Percentiles rank a stretch among this genome's conserved stretches.
Conservation (phyloP, 2,329 filamentous ascomycete species). For the Fusarium marasasianum region DNA sequence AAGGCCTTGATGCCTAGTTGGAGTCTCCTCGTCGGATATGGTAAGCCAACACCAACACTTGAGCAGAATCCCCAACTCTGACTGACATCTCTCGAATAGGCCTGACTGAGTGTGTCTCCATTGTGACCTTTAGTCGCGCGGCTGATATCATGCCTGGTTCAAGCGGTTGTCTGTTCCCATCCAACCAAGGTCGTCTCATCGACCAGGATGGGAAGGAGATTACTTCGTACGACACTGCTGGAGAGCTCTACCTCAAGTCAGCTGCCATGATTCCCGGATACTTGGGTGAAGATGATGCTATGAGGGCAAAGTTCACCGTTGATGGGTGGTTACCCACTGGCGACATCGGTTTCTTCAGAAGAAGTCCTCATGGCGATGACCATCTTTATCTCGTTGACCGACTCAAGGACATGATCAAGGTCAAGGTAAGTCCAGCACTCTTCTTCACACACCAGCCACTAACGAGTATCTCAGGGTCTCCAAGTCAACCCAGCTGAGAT, state of each 20-base stretch:
- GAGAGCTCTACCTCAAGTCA: not conserved
- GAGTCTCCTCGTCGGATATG: not conserved
- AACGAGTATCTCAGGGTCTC: not conserved
- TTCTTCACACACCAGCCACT: accelerated
- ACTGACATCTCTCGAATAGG: not conserved
- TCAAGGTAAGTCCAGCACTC: not conserved
- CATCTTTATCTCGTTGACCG: not conserved
- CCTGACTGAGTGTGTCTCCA: not conserved
- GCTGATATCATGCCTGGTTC: not conserved
- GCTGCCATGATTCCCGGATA: not conserved
- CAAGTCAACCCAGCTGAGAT: not conserved
- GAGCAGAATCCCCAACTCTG: accelerated
- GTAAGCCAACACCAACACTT: not conserved
- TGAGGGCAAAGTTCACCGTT: not conserved
- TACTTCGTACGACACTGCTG: not conserved
- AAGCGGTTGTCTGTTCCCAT: not conserved
- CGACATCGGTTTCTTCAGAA: not conserved
- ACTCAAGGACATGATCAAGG: not conserved
- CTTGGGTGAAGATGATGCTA: not conserved
- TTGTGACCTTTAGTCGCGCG: not conserved
- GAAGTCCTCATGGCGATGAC: not conserved
- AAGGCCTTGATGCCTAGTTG: not conserved
- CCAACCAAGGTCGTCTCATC: not conserved
- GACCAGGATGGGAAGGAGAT: not conserved
- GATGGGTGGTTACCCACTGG: not conserved